Evolutionary conservation across 495 filamentous ascomycete genomes (phyloP), one percentile per base, ranked within the genome.

Genomic region (Trichoderma gamsii): DNA sequence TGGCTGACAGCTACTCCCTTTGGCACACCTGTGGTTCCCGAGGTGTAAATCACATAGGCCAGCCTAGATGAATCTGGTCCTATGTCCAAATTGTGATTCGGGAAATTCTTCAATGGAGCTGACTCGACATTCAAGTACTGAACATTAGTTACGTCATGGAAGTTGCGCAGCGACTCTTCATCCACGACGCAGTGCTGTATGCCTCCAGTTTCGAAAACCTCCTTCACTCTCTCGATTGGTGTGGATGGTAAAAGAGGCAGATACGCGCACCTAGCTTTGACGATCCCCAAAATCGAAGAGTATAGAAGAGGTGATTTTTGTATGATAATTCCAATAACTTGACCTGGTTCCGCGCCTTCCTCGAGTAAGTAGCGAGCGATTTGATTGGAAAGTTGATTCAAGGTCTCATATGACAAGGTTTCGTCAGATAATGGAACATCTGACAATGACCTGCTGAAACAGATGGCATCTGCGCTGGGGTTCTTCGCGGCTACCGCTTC

Each of bases 211-310:
- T 76, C 46, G 9, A 93, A 69, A 59, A 92, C 87, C 9, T 77
- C 73, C 18, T 76, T 70, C 15, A 88, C 77, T 46, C 87, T 79
- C 32, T 85, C 77, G 0, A 68, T 29, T 3, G 91, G 89, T 0
- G 86, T 87, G n/a, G 80, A 84, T 13, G 89, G 86, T 0, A 87
- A 80, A 16, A 95, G 77, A 0, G 90, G 89, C 59, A 94, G 75
- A 74, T 94, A 92, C 41, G 88, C 91, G 66, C 86, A 88, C 11
- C 90, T 90, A 15, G 84, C 77, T 69, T 94, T 93, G 4, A 90
- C 72, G 21, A 89, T 82, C 0, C 88, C 92, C 27, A 96, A 79
- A 29, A 94, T 88, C 0, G 87, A 81, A 27, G 86, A 79, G 73
- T 93, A 94, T 0, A 91, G 76, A 7, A 87, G 76, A 2, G 87